Evolutionary conservation across 192 early-diverging fungal genomes (phyloP).

Genomic region (Polychytrium aggregatum): DNA sequence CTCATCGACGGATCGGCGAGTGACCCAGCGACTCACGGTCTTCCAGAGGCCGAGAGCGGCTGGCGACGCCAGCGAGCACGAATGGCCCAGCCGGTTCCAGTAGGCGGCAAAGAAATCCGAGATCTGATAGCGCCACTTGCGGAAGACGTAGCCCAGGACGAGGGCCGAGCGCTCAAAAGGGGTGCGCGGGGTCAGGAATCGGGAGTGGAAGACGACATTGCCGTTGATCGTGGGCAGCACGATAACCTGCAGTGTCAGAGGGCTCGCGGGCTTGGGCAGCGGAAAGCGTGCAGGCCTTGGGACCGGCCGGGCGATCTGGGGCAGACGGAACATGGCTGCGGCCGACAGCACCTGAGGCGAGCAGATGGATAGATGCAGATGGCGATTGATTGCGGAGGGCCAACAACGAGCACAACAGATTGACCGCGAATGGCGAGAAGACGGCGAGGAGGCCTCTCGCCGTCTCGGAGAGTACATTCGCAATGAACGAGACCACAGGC

Average conservation of each 20-base stretch:
- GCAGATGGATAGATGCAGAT: too few species aligned
- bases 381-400: too few species aligned
- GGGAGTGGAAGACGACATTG: slow-evolving; percentile 23
- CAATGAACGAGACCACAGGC: too few species aligned
- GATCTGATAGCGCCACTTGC: slow-evolving; percentile 38
- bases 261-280: slow-evolving; percentile 3
- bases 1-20: slow-evolving; percentile 24
- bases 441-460: too few species aligned
- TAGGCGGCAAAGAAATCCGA: slow-evolving; percentile 14
- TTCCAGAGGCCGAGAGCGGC: not conserved
- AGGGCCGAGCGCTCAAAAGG: slow-evolving; percentile 17
- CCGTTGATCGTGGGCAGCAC: slow-evolving; percentile 28
- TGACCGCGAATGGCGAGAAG: too few species aligned
- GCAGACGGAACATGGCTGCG: too few species aligned
- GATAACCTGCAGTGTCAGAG: slow-evolving; percentile 20
- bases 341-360: too few species aligned
- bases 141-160: slow-evolving; percentile 15
- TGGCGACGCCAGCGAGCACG: not conserved
- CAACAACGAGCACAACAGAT: too few species aligned
- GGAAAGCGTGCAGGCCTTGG: too few species aligned
- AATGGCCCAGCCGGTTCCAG: slow-evolving; percentile 29
- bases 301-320: too few species aligned
- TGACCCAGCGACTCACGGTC: slow-evolving; percentile 10
- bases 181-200: slow-evolving; percentile 19
- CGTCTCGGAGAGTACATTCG: too few species aligned